These are phyloP conservation scores for Colletotrichum simmondsii DNA, from an alignment of 2,329 filamentous ascomycete genomes.

Conservation along the genomic window DNA sequence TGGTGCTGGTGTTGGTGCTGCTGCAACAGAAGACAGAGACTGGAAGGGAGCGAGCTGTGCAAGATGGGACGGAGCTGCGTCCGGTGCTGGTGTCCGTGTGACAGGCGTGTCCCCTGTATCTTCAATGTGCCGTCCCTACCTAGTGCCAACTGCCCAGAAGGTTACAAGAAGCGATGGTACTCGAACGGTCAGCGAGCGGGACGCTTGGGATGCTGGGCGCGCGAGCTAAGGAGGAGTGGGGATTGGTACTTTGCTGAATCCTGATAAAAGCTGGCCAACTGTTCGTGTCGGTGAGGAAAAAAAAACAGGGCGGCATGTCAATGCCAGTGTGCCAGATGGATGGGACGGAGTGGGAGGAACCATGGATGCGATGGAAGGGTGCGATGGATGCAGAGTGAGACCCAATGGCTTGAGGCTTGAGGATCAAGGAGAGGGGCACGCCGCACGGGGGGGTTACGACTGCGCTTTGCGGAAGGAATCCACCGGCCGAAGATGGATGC, in stretches of 20 bases:
- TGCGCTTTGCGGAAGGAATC: not conserved
- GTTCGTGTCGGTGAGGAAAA: not conserved
- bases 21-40: not conserved
- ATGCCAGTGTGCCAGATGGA: not conserved
- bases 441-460: not conserved
- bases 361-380: not conserved
- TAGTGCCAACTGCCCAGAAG: not conserved
- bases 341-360: not conserved
- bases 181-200: not conserved
- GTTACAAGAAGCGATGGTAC: slow-evolving; percentile 15
- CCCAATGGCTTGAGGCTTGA: not conserved
- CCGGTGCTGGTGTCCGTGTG: not conserved
- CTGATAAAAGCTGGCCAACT: not conserved
- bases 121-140: not conserved
- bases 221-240: not conserved
- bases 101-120: not conserved
- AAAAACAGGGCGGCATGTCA: slow-evolving; percentile 6
- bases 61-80: not conserved
- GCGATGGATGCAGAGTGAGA: not conserved
- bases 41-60: not conserved
- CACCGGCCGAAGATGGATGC: not conserved
- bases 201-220: not conserved
- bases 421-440: no score
- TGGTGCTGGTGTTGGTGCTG: not conserved
- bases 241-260: not conserved